Evolutionary conservation across 1,284 basidiomycete species (phyloP), one percentile per base, ranked within the genome.

Genomic region (Rhodotorula sp.): DNA sequence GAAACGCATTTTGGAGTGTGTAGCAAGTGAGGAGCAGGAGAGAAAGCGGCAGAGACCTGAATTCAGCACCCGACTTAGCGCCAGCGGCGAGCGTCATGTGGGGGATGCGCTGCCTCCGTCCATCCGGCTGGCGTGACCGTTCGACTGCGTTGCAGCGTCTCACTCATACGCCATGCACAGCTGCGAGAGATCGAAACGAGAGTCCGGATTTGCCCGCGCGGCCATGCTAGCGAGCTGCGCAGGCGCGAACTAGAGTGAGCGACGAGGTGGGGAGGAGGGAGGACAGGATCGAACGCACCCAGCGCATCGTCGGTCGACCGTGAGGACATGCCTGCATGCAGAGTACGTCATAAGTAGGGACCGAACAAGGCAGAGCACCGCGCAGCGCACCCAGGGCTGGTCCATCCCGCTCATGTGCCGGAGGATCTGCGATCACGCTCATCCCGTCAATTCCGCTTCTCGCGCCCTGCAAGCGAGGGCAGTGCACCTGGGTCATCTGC

Each of bases 351-450:
- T 9, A 17, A 21, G 21, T 29, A 34, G 0, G 9, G 10, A 25
- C 9, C 12, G 12, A 29, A 39, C 39, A 8, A 32, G 59, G 22
- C 37, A 21, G 32, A 50, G 10, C 21, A 29, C 21, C 15, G 50
- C 48, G 36, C 27, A 32, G 15, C 80, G 71, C 62, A 84, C 83
- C 86, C 97, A 99, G 0, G 95, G 97, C 79, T 97, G 94, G 77
- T 97, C 92, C 85, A 99, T 94, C 13, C 87, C 90, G 53, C 92
- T 92, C 94, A 99, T 97, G 81, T 98, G 92, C 60, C 87, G 86
- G 3, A 99, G 84, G 69, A 98, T 88, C 91, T 94, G 73, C 36
- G 15, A 17, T 19, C 9, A 2, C 34, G 10, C 32, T 10, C 5
- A 13, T 6, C 4, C 19, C 54, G 51, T 51, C 50, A 51, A n/a